These are phyloP conservation scores for Vigna hirtella DNA, from an alignment of 306 rosid genomes.

Conservation along the genomic window DNA sequence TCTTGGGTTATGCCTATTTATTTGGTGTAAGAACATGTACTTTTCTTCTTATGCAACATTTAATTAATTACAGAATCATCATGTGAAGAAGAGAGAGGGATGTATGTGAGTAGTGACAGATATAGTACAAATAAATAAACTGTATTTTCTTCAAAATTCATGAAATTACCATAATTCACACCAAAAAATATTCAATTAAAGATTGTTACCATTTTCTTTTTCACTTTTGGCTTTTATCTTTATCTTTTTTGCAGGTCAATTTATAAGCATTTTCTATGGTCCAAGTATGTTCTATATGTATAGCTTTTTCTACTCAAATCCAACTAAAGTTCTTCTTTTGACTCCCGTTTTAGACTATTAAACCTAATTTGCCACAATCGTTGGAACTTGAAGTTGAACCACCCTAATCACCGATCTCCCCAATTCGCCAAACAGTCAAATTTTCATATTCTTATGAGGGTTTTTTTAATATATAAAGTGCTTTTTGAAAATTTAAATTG, in stretches of 20 bases:
- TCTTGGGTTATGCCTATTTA: slow-evolving; percentile 25
- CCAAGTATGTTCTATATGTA: background rate
- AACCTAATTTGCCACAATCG: slow-evolving; percentile 8
- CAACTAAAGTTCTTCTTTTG: slow-evolving; percentile 21
- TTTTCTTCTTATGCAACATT: slow-evolving; percentile 28
- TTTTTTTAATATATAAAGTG: no score
- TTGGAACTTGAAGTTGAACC: slow-evolving; percentile 2
- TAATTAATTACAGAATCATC: slow-evolving; percentile 24
- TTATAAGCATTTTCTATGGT: slow-evolving; percentile 10
- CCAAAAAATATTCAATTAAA: background rate
- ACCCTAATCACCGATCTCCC: background rate
- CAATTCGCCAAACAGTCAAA: no score
- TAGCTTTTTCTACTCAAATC: slow-evolving; percentile 24
- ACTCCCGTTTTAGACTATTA: slow-evolving; percentile 30
- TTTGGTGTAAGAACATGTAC: slow-evolving; percentile 22
- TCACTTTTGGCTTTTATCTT: slow-evolving; percentile 25
- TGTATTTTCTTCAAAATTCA: background rate
- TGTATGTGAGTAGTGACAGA: slow-evolving; percentile 10
- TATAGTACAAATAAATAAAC: background rate
- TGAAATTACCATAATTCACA: background rate
- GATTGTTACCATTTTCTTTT: background rate
- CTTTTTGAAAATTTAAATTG: no score
- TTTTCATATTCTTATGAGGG: no score
- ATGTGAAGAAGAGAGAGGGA: background rate
- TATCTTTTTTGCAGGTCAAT: slow-evolving; percentile 5